Base-by-base conservation (phyloP, 768 basidiomycete species). In the Brasilioporus rufonigricans region DNA sequence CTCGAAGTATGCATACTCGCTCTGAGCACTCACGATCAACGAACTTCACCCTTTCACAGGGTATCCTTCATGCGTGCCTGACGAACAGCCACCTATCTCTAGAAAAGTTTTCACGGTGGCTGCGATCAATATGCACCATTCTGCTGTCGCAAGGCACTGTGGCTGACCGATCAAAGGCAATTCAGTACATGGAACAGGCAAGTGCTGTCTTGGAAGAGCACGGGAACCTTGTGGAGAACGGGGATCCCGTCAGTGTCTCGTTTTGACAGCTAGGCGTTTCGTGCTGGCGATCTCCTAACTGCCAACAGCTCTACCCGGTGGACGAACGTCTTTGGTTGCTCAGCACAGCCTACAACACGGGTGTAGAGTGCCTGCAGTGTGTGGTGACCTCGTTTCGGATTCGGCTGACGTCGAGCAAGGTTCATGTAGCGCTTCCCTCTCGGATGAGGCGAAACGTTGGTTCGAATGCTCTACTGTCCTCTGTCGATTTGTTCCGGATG, bases 241-340 rank as follows among this genome's bases (percentile, higher is more conserved):
- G 77, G 44, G 62, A 63, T 68, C 60, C 71, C 62, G 66, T 71
- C 61, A 51, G 75, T 73, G 46, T 54, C 45, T 33, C 46, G 58
- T 40, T 49, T 39, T 33, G 55, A 47, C 26, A 44, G 56, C 38
- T 13, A 40, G 50, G 13, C 41, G n/a, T 41, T 23, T 29, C 33
- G 36, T 53, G 41, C 58, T 61, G 52, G 60, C 41, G 23, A 47
- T 53, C 51, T 61, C 57, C 26, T 33, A 32, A 52, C 32, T 29
- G 51, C 52, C 39, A 61, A 53, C 44, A 93, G 91, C 67, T 77
- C 31, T 93, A 92, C 69, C 90, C 91, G 56, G 74, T 83, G 67
- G 91, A 92, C 61, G 91, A 93, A 74, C 82, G 89, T 24, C 84
- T 88, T 55, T 93, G 91, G 91, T 76, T 93, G 44, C 78, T 93